These are phyloP conservation scores for Wickerhamiella siamensis DNA, from an alignment of 805 yeast species.

Conservation along the genomic window DNA sequence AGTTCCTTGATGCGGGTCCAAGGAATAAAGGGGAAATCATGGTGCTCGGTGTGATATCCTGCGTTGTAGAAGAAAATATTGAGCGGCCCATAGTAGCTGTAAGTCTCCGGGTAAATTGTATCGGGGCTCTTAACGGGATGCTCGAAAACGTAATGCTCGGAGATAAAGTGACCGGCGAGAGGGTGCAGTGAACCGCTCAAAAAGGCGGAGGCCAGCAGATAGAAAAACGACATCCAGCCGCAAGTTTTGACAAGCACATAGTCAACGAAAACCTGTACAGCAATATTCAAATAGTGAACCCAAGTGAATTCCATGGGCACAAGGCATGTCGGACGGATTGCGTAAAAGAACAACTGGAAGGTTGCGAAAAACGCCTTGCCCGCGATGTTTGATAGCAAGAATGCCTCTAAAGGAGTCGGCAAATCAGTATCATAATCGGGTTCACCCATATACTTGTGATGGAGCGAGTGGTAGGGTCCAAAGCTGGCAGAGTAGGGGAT, in stretches of 20 bases:
- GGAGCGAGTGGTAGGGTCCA: constrained; percentile 82
- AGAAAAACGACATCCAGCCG: constrained; percentile 50
- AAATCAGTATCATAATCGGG: constrained; percentile 71
- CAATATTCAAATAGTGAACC: constrained; percentile 56
- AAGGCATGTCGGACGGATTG: constrained; percentile 77
- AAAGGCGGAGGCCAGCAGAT: constrained; percentile 63
- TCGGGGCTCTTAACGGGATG: constrained; percentile 14
- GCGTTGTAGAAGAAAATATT: constrained; percentile 80
- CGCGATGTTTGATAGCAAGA: constrained; percentile 54
- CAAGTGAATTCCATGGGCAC: constrained; percentile 60
- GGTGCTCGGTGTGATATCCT: constrained; percentile 90
- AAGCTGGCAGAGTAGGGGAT: constrained; percentile 80
- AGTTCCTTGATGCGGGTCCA: constrained; percentile 68
- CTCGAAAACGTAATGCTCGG: constrained; percentile 72
- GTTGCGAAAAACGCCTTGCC: constrained; percentile 88
- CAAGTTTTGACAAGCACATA: constrained; percentile 39
- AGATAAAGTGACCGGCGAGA: constrained; percentile 87
- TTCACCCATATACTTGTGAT: constrained; percentile 84
- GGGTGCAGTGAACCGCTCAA: constrained; percentile 89
- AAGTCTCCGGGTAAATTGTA: constrained; percentile 49
- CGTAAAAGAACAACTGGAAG: constrained; percentile 78
- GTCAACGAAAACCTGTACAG: constrained; percentile 47
- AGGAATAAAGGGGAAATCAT: constrained; percentile 86
- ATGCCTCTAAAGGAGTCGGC: constrained; percentile 68
- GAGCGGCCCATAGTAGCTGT: constrained; percentile 71